phyloP scores from a whole-genome alignment of 352 stramenopile genomes.

The Globisporangium middletonii region DNA sequence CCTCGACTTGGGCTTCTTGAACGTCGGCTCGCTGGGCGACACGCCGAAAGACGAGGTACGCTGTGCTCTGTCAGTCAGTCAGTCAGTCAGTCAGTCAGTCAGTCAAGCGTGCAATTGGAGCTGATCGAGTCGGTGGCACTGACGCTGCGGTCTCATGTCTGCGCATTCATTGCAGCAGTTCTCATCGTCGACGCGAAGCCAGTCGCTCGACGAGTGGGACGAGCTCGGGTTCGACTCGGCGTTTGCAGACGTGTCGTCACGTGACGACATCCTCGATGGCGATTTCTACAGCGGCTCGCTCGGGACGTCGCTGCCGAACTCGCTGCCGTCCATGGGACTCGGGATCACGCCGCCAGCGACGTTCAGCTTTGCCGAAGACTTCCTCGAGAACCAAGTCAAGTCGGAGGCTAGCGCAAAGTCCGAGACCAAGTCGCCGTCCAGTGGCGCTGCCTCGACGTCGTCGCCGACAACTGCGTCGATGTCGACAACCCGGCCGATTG shows the following conservation, averaged over 20 bases:
- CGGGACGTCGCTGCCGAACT: conserved; percentile 79
- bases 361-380: conserved; percentile 84
- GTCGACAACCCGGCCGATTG: conserved; percentile 73
- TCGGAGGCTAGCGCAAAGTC: conserved; percentile 33
- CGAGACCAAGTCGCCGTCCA: conserved; percentile 22
- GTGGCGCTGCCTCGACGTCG: conserved; percentile 2
- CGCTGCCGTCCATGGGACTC: conserved; percentile 79
- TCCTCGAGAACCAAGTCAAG: conserved; percentile 76
- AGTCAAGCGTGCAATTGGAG: neutral
- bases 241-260: conserved; percentile 66
- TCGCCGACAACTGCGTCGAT: conserved; percentile 23
- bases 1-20: conserved; percentile 83
- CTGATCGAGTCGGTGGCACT: neutral
- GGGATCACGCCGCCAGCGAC: conserved; percentile 76
- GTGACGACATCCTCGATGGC: conserved; percentile 65
- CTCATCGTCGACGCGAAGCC: conserved; percentile 48
- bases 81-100: neutral
- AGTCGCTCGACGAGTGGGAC: conserved; percentile 84
- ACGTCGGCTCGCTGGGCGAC: conserved; percentile 77
- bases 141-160: neutral
- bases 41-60: conserved; percentile 76
- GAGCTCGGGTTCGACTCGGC: conserved; percentile 81
- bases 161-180: conserved; percentile 22
- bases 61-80: conserved; percentile 3
- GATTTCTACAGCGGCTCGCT: conserved; percentile 83